Evolutionary conservation across 768 basidiomycete species (phyloP).

Genomic region (Tricholomella constricta): DNA sequence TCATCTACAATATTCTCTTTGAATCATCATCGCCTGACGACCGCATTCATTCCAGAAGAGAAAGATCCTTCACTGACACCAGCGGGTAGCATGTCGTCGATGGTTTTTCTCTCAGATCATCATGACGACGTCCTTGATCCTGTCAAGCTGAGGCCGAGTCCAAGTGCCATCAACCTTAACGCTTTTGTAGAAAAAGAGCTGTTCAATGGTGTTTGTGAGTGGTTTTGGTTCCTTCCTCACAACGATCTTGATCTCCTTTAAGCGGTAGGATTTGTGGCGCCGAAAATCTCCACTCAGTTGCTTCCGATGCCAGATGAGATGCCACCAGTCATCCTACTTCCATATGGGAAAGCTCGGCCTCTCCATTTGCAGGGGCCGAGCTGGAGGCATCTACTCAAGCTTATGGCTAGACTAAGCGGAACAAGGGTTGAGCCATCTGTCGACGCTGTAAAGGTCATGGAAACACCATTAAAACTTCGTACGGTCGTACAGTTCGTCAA

Average conservation of each 20-base stretch:
- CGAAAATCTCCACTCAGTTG: slow-evolving; percentile 51
- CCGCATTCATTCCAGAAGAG: neutral
- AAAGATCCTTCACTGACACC: neutral
- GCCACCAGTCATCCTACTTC: slow-evolving; percentile 75
- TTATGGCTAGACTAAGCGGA: slow-evolving; percentile 73
- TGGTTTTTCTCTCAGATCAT: slow-evolving; percentile 1
- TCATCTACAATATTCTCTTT: neutral
- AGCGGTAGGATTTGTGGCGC: slow-evolving; percentile 72
- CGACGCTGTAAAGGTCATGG: slow-evolving; percentile 61
- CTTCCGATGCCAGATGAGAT: slow-evolving; percentile 53
- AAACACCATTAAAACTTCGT: slow-evolving; percentile 60
- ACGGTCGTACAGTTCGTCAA: slow-evolving; percentile 80
- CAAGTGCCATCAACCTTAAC: slow-evolving; percentile 35
- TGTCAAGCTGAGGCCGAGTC: neutral
- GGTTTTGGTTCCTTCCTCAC: neutral
- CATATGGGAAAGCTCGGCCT: slow-evolving; percentile 65
- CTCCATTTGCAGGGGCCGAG: slow-evolving; percentile 73
- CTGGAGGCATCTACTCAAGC: slow-evolving; percentile 73
- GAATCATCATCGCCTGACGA: neutral
- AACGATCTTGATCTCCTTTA: slow-evolving; percentile 8
- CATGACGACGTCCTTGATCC: neutral
- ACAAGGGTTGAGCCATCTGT: slow-evolving; percentile 72
- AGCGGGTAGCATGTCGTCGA: slow-evolving; percentile 6
- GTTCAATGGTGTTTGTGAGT: slow-evolving; percentile 65
- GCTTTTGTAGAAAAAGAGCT: slow-evolving; percentile 63